These are phyloP conservation scores for Arthroderma sp. DNA, from an alignment of 2,329 filamentous ascomycete genomes.

Conservation along the genomic window DNA sequence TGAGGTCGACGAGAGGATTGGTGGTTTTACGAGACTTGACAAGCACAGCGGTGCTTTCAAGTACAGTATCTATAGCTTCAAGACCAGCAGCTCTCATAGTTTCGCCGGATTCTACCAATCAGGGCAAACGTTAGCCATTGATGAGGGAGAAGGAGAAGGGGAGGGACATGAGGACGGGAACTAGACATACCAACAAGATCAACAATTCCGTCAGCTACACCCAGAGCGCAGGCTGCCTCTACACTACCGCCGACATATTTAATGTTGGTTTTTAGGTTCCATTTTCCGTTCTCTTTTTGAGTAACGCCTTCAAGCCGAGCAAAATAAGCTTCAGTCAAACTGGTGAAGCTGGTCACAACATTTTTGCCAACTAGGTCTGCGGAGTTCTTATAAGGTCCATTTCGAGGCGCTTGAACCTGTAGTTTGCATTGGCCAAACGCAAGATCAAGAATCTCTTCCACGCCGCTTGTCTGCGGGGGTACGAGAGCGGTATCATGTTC, in stretches of 20 bases:
- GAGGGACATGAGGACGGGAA: not conserved
- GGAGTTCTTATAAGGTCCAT: conserved; percentile 56
- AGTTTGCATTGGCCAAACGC: conserved; percentile 84
- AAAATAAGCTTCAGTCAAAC: conserved; percentile 74
- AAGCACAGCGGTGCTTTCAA: conserved; percentile 74
- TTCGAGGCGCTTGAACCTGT: conserved; percentile 91
- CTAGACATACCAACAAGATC: conserved; percentile 73
- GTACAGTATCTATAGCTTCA: conserved; percentile 85
- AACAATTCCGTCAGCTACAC: conserved; percentile 92
- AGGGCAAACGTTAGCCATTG: not conserved
- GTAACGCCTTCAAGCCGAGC: conserved; percentile 51
- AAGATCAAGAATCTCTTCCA: conserved; percentile 79
- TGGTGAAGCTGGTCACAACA: conserved; percentile 89
- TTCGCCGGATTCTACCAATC: conserved; percentile 69
- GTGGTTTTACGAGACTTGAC: conserved; percentile 80
- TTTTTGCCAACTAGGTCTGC: conserved; percentile 80
- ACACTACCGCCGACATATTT: conserved; percentile 94
- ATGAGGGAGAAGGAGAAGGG: not conserved
- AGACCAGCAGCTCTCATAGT: conserved; percentile 95
- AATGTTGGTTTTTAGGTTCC: conserved; percentile 68
- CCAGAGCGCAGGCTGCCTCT: conserved; percentile 88
- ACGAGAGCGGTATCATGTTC: conserved; percentile 59
- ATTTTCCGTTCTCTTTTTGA: conserved; percentile 20
- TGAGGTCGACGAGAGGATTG: conserved; percentile 70
- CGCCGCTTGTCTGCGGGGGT: conserved; percentile 38